A percentile compares a stretch with the other conserved stretches of the same genome.
Conservation (phyloP, 2,329 filamentous ascomycete genomes). For the Fonsecaea multimorphosa region DNA sequence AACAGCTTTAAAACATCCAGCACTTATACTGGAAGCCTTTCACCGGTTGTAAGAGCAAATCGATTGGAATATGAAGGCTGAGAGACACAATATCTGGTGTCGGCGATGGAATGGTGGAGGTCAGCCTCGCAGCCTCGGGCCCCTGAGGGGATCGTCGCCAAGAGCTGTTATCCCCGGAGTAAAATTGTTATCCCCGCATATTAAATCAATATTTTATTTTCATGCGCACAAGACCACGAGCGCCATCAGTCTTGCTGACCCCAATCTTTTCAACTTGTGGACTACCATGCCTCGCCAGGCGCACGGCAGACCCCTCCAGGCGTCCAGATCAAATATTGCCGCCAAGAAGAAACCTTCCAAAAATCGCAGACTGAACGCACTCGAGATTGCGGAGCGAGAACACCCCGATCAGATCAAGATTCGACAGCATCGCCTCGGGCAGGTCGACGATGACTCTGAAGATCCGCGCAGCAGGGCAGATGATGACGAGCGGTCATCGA, state of each 20-base stretch:
- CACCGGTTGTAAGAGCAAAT: background rate
- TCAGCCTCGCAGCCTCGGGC: background rate
- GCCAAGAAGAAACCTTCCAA: constrained; percentile 44
- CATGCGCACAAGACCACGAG: background rate
- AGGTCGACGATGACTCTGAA: constrained; percentile 59
- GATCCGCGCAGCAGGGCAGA: constrained; percentile 48
- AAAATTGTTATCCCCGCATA: background rate
- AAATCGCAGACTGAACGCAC: constrained; percentile 64
- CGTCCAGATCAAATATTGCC: constrained; percentile 40
- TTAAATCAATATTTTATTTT: background rate
- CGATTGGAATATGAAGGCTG: background rate
- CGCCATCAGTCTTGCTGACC: background rate
- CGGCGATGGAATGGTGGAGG: background rate
- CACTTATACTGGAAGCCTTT: background rate
- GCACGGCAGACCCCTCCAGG: constrained; percentile 41
- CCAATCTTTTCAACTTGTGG: background rate
- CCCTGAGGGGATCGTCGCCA: background rate
- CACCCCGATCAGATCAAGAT: constrained; percentile 61
- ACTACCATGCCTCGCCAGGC: constrained; percentile 38
- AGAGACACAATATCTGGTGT: background rate
- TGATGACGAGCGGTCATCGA: constrained; percentile 46
- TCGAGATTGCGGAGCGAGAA: constrained; percentile 67
- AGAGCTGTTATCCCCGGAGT: background rate
- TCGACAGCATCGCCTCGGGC: constrained; percentile 64
- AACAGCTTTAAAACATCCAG: background rate